phyloP scores from a whole-genome alignment of 1,284 basidiomycete genomes.

The Boletus sp. region DNA sequence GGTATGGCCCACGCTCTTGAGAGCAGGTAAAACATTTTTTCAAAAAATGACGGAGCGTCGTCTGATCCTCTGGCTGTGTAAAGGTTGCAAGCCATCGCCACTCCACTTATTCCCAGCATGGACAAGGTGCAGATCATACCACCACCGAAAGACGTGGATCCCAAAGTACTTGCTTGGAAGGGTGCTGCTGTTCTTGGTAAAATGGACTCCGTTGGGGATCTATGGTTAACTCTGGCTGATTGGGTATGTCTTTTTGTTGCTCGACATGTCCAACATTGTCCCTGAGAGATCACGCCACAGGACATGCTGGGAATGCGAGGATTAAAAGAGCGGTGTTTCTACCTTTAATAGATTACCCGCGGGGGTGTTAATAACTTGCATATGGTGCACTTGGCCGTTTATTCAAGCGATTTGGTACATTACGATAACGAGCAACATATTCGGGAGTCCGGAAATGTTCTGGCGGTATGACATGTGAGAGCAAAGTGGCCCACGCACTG shows the following conservation, averaged over 20 bases:
- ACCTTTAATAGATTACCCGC: constrained; percentile 39
- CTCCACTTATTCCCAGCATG: constrained; percentile 75
- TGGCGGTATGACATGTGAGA: constrained; percentile 9
- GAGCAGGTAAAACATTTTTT: constrained; percentile 54
- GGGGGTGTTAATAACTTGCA: background rate
- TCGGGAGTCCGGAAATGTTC: background rate
- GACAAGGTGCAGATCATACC: constrained; percentile 87
- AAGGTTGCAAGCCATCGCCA: constrained; percentile 77
- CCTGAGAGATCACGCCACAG: constrained; percentile 36
- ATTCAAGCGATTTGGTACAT: constrained; percentile 10
- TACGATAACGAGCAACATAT: constrained; percentile 15
- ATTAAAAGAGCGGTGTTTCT: constrained; percentile 77
- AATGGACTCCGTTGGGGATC: constrained; percentile 83
- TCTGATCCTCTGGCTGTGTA: constrained; percentile 10
- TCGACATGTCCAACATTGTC: background rate
- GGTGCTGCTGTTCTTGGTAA: constrained; percentile 91
- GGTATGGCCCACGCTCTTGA: constrained; percentile 78
- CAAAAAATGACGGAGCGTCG: background rate
- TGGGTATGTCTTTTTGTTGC: constrained; percentile 58
- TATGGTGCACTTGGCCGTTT: background rate
- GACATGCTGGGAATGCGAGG: constrained; percentile 75
- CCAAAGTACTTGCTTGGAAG: constrained; percentile 89
- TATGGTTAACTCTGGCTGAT: constrained; percentile 86
- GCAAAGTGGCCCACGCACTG: constrained; percentile 3
- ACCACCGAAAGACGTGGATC: constrained; percentile 90